Evolutionary conservation across 164 flowering plant genomes (phyloP), one percentile per base, ranked within the genome.

Genomic region (Stephania yunnanensis): DNA sequence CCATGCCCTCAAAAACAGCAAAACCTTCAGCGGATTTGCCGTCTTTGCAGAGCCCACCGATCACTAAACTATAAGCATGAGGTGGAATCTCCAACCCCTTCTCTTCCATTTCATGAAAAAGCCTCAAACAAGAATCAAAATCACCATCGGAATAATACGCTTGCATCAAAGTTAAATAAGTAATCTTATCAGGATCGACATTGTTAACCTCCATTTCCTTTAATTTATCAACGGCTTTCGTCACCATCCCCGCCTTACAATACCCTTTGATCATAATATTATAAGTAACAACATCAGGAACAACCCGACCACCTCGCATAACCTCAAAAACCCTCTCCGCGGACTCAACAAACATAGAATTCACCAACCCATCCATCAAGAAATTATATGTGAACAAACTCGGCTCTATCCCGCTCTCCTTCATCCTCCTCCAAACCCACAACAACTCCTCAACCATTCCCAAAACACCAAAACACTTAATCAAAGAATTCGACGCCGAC

Each of bases 361-460:
- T 92, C 79, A 94, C 97, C 83, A 94, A 85, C 4, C 93, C 99
- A 83, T 94, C 92, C 80, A 94, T 73, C 84, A 92, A 77, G 74
- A 87, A 90, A 75, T 96, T 92, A 69, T 86, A 94, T 1, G 92
- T 86, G 75, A 88, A 89, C 82, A 92, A 76, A 74, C 84, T 87
- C 8, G 97, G 98, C 64, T 90, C 97, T 79, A 96, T 85, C 53
- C 88, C 93, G 77, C 78, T 86, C 69, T 91, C 97, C 69, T 94
- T 96, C 98, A 92, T 94, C 67, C 78, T 36, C 3, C 89, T 79
- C 98, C 98, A 96, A 20, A 91, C 91, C 97, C 94, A 96, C 78
- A 96, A 83, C 85, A 96, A 78, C 75, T 96, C 97, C 85, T 94
- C 97, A 30, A 96, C 95, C 95, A 94, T 85, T 42, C 95, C 97